Evolutionary conservation across 2,329 filamentous ascomycete genomes (phyloP), one percentile per base, ranked within the genome.

Genomic region (Teratosphaeria gauchensis): DNA sequence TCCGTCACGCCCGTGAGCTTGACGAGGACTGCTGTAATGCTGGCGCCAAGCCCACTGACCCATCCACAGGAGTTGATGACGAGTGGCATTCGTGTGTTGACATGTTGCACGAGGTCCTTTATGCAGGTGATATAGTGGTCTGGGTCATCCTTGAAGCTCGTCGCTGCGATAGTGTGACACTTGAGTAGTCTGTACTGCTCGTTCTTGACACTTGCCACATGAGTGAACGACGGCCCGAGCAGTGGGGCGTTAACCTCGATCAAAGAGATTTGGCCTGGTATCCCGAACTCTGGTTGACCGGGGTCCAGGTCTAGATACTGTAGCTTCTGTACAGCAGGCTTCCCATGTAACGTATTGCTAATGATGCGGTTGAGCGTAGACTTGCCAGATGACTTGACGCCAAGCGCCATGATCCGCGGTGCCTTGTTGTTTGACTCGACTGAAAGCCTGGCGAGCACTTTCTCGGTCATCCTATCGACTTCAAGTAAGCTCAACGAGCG

Each of bases 11-110:
- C 76, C 6, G 84, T 72, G 16, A 73, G 75, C 4, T 71, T 64
- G 35, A 87, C 78, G 4, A 91, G 71, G 11, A 82, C 78, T 5
- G 78, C 74, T 0, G 92, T 73, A 0, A 89, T 75, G 63, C 86
- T 83, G 0, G 90, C 77, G 0, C 88, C 87, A 0, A 86, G 84
- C 0, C 87, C 86, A 59, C 86, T 82, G 28, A 89, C 81, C 85
- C 87, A 90, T 2, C 87, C 87, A 1, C 87, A 84, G 0, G 86
- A 88, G 68, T 92, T 92, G 66, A 92, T 78, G 6, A 92, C 72
- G 0, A 92, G 74, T 0, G 87, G 84, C 8, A 75, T 72, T 0
- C 76, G 69, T 4, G 73, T 70, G 1, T 74, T 68, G 6, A 79
- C 88, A 46, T 81, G 77, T 0, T 78, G 72, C 58, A 84, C 79